Conservation (phyloP, 495 filamentous ascomycete genomes). For the Parathielavia appendiculata region DNA sequence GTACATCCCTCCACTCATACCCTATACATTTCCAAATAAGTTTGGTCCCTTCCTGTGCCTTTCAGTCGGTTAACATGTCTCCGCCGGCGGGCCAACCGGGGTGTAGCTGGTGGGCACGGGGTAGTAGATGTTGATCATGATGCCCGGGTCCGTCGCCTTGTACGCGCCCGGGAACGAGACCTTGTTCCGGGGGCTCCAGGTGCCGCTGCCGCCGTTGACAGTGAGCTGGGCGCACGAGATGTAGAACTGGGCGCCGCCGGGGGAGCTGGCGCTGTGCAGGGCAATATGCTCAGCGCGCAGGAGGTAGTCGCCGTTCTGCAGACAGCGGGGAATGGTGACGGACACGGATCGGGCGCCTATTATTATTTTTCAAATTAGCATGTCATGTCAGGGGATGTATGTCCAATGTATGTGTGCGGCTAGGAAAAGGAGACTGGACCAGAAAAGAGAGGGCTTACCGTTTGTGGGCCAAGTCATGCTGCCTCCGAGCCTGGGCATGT, state of each 20-base stretch:
- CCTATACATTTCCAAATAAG: too few relatives aligned
- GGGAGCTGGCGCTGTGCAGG: slow-evolving; percentile 42
- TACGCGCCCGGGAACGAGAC: slow-evolving; percentile 45
- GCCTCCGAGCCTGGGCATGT: slow-evolving; percentile 35
- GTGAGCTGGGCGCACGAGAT: slow-evolving; percentile 45
- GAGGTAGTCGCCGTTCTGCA: slow-evolving; percentile 54
- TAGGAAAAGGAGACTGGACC: too few relatives aligned
- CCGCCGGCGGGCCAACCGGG: slow-evolving; percentile 32
- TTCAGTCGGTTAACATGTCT: slow-evolving; percentile 26
- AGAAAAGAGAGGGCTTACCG: slow-evolving; percentile 26
- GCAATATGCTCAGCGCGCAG: slow-evolving; percentile 56
- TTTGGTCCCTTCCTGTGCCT: too few relatives aligned
- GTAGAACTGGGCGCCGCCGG: slow-evolving; percentile 53
- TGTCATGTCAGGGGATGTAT: background rate
- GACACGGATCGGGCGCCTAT: slow-evolving; percentile 32
- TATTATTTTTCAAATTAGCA: background rate
- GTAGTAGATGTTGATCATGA: slow-evolving; percentile 49
- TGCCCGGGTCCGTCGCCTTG: slow-evolving; percentile 39
- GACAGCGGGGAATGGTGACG: slow-evolving; percentile 46
- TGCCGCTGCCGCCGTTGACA: slow-evolving; percentile 39
- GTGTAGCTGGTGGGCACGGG: slow-evolving; percentile 37
- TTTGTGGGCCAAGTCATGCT: slow-evolving; percentile 43
- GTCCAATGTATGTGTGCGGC: too few relatives aligned
- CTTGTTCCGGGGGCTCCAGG: slow-evolving; percentile 31
- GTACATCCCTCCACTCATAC: too few relatives aligned